Evolutionary conservation across 805 yeast species (phyloP).

Genomic region (Candida qinlingensis): DNA sequence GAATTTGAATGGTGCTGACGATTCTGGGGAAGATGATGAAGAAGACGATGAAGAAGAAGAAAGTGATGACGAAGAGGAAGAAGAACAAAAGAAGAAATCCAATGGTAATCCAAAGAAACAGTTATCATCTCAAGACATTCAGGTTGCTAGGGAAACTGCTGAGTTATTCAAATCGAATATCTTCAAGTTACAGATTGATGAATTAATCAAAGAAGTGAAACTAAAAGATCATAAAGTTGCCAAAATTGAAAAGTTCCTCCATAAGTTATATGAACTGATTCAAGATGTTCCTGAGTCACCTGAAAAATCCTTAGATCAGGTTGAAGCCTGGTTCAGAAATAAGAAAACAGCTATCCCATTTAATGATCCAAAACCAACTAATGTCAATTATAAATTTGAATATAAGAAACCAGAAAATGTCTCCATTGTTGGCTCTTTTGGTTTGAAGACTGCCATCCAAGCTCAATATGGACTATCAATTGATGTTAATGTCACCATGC

Average conservation of each 20-base stretch:
- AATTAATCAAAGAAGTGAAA: conserved; percentile 73
- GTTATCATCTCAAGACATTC: conserved; percentile 75
- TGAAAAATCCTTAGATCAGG: conserved; percentile 50
- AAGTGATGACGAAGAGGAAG: conserved; percentile 10
- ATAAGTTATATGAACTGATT: conserved; percentile 63
- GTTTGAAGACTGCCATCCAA: conserved; percentile 74
- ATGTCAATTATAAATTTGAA: conserved; percentile 65
- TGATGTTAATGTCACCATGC: conserved; percentile 83
- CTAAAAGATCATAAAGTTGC: conserved; percentile 64
- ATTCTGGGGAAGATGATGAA: conserved; percentile 5
- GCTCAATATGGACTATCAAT: conserved; percentile 59
- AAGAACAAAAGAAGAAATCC: conserved; percentile 19
- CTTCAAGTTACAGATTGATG: conserved; percentile 93
- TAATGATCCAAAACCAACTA: conserved; percentile 82
- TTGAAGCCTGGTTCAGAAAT: conserved; percentile 45
- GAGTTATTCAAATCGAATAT: conserved; percentile 92
- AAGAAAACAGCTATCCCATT: conserved; percentile 68
- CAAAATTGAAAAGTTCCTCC: conserved; percentile 69
- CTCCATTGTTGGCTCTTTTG: conserved; percentile 83
- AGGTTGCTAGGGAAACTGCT: conserved; percentile 88
- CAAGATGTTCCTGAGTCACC: conserved; percentile 56
- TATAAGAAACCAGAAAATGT: conserved; percentile 68
- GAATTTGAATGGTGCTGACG: conserved; percentile 6
- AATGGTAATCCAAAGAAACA: conserved; percentile 12
- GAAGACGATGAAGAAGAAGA: conserved; percentile 9